Percentiles rank a stretch among this genome's conserved stretches.
These are phyloP conservation scores for Starmerella scarabaei DNA, from an alignment of 805 yeast species.

Conservation along the genomic window DNA sequence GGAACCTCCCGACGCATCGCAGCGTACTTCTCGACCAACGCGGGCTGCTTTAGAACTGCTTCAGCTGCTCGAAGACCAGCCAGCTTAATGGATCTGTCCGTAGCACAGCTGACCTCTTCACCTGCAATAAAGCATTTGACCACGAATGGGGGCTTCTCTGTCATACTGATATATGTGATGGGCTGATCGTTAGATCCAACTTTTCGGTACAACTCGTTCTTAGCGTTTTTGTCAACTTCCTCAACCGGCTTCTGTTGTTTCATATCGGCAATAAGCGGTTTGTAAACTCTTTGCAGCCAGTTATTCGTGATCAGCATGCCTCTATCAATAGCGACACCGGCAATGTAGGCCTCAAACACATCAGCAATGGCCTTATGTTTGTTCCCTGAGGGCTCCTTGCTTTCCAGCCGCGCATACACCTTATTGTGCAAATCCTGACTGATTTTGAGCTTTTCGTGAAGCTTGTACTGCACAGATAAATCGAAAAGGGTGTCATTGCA, in stretches of 20 bases:
- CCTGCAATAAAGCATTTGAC: slow-evolving; percentile 57
- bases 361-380: slow-evolving; percentile 64
- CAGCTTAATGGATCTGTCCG: slow-evolving; percentile 52
- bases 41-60: slow-evolving; percentile 51
- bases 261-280: slow-evolving; percentile 27
- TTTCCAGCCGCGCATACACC: slow-evolving; percentile 10
- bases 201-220: slow-evolving; percentile 52
- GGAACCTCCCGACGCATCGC: slow-evolving; percentile 35
- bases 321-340: slow-evolving; percentile 42
- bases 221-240: slow-evolving; percentile 50
- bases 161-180: slow-evolving; percentile 42
- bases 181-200: slow-evolving; percentile 63
- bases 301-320: slow-evolving; percentile 23
- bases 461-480: slow-evolving; percentile 57
- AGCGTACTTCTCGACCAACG: slow-evolving; percentile 50
- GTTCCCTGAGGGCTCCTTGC: slow-evolving; percentile 3
- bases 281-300: slow-evolving; percentile 27
- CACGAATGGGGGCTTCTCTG: slow-evolving; percentile 35
- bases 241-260: slow-evolving; percentile 9
- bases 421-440: slow-evolving; percentile 18
- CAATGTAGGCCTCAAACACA: slow-evolving; percentile 86
- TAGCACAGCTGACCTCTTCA: slow-evolving; percentile 58
- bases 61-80: slow-evolving; percentile 84
- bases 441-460: slow-evolving; percentile 30
- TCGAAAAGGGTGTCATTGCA: slow-evolving; percentile 58